These are phyloP conservation scores for Colletotrichum sp. DNA, from an alignment of 2,329 filamentous ascomycete genomes.

Conservation along the genomic window DNA sequence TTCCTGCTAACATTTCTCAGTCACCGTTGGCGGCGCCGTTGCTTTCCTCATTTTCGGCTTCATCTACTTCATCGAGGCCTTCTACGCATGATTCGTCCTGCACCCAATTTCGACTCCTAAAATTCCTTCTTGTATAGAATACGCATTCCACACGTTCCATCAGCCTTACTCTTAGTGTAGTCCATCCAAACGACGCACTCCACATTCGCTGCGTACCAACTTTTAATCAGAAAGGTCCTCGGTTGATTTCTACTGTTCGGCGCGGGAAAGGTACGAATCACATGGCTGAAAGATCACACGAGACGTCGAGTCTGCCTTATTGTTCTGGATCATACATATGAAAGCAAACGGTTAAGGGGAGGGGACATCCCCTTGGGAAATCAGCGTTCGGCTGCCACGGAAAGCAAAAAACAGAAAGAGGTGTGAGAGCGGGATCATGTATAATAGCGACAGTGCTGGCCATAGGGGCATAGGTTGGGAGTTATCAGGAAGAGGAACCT, in stretches of 20 bases:
- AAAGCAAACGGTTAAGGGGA: neutral
- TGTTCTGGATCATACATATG: neutral
- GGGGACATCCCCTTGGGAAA: neutral
- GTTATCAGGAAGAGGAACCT: neutral
- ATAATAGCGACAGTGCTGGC: slow-evolving; percentile 8
- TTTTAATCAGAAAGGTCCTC: neutral
- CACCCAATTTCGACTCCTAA: neutral
- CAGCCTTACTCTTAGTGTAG: neutral
- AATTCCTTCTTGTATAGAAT: slow-evolving; percentile 9
- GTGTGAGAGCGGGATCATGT: neutral
- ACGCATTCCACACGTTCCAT: neutral
- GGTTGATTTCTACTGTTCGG: neutral
- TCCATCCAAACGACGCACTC: neutral
- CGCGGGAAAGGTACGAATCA: neutral
- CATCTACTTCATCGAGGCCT: slow-evolving; percentile 86
- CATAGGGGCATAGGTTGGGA: slow-evolving; percentile 5
- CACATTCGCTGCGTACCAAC: neutral
- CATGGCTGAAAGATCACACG: slow-evolving; percentile 1
- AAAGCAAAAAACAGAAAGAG: neutral
- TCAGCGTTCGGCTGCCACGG: neutral
- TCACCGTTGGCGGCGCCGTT: slow-evolving; percentile 88
- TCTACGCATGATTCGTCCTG: slow-evolving; percentile 54
- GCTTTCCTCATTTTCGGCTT: slow-evolving; percentile 92
- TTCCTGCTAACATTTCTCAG: slow-evolving; percentile 51
- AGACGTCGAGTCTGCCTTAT: neutral